Conservation (phyloP, 192 early-diverging fungal genomes). For the Thoreauomyces humboldtii region DNA sequence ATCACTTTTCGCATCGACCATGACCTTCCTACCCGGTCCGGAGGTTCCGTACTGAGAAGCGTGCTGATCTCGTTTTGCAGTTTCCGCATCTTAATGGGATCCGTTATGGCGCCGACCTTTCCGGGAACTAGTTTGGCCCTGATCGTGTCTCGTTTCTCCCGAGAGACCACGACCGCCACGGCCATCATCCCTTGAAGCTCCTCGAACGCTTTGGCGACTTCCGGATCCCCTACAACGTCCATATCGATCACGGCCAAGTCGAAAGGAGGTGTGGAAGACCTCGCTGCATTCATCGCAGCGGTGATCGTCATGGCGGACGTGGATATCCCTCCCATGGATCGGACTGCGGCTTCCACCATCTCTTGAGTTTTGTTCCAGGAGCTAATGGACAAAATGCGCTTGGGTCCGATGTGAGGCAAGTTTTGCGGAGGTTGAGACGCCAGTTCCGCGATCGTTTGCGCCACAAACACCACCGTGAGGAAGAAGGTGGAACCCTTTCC, state of each 20-base stretch:
- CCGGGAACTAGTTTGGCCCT: constrained; percentile 5
- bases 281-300: background rate
- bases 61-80: constrained; percentile 9
- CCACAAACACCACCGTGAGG: constrained; percentile 1
- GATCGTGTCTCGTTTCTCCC: constrained; percentile 22
- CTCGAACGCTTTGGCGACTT: background rate
- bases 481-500: constrained; percentile 76
- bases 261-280: too few relatives aligned
- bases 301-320: background rate
- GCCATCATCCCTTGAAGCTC: background rate
- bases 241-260: constrained; percentile 7
- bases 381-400: constrained; percentile 14
- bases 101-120: constrained; percentile 8
- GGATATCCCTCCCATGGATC: background rate
- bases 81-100: constrained; percentile 21
- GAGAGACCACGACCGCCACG: background rate
- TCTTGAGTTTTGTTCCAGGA: constrained; percentile 19
- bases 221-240: background rate
- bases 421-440: background rate
- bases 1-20: background rate
- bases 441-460: background rate
- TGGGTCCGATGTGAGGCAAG: background rate
- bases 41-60: background rate
- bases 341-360: constrained; percentile 6
- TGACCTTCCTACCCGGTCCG: background rate